Evolutionary conservation across 345 rosid species (phyloP).

Genomic region (Raphanus sativus): DNA sequence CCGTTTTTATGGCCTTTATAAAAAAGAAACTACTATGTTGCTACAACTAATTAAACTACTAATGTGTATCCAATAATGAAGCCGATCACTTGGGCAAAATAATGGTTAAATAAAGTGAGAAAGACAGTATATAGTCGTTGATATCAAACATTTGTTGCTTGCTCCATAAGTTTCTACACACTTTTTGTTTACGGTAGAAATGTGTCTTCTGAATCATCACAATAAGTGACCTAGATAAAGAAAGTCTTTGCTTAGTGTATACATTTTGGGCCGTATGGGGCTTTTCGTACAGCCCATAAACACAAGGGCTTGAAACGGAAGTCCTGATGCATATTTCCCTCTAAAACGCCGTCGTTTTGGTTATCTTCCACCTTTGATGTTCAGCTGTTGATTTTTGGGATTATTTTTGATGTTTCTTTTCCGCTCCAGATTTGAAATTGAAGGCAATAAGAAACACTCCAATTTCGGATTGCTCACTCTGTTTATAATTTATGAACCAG

Average conservation of each 20-base stretch:
- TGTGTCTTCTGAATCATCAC: not conserved
- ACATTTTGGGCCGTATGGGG: conserved; percentile 10
- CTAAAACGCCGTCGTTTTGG: not conserved
- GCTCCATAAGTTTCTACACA: not conserved
- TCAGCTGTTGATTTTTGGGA: conserved; percentile 10
- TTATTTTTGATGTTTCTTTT: not conserved
- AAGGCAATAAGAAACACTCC: not conserved
- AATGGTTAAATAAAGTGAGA: too few relatives aligned
- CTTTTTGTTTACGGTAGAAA: not conserved
- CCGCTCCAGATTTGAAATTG: conserved; percentile 35
- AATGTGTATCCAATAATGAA: not conserved
- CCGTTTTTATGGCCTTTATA: not conserved
- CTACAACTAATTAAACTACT: not conserved
- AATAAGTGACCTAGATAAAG: not conserved
- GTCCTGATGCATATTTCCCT: not conserved
- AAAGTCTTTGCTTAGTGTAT: too few relatives aligned
- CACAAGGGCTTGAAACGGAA: not conserved
- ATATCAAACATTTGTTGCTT: not conserved
- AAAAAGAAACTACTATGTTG: not conserved
- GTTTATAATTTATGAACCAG: not conserved
- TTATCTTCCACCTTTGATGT: not conserved
- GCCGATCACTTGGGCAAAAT: not conserved
- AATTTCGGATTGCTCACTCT: not conserved
- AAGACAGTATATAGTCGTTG: too few relatives aligned
- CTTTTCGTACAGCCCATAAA: not conserved